Evolutionary conservation across 441 rosid genomes (phyloP).

Genomic region (Cnidoscolus chayamansa): DNA sequence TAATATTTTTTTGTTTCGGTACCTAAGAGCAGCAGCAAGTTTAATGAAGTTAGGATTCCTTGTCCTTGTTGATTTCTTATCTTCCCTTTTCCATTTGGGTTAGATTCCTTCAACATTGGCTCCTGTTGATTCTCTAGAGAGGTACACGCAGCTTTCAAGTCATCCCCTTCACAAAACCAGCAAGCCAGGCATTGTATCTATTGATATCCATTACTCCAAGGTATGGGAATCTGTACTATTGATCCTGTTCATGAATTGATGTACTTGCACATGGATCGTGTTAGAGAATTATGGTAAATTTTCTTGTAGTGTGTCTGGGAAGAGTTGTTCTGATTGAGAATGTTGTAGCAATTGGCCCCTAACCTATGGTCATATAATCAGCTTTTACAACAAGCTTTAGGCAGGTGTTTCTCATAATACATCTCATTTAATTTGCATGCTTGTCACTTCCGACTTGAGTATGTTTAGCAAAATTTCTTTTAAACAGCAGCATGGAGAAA

Average conservation of each 20-base stretch:
- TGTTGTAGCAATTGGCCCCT: slow-evolving; percentile 3
- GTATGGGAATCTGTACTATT: slow-evolving; percentile 27
- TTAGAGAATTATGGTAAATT: background rate
- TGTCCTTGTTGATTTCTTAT: slow-evolving; percentile 3
- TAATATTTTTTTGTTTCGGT: background rate
- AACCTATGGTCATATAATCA: background rate
- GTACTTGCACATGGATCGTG: background rate
- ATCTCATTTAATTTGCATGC: background rate
- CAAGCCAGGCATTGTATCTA: slow-evolving; percentile 79
- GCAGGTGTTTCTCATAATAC: background rate
- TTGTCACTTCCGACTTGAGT: background rate
- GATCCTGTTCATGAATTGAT: slow-evolving; percentile 12
- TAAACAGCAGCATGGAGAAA: background rate
- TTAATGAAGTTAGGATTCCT: background rate
- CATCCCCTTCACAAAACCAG: slow-evolving; percentile 97
- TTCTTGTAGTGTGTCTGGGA: background rate
- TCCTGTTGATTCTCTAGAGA: slow-evolving; percentile 63
- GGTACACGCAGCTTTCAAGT: slow-evolving; percentile 86
- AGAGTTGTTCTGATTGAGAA: background rate
- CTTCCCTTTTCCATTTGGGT: slow-evolving; percentile 7
- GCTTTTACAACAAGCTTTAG: background rate
- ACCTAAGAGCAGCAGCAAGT: background rate
- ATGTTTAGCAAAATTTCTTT: background rate
- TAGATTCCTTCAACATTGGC: slow-evolving; percentile 81
- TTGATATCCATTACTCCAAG: slow-evolving; percentile 74